Base-by-base conservation (phyloP, 75 land plant genomes). In the Pinus tabuliformis region DNA sequence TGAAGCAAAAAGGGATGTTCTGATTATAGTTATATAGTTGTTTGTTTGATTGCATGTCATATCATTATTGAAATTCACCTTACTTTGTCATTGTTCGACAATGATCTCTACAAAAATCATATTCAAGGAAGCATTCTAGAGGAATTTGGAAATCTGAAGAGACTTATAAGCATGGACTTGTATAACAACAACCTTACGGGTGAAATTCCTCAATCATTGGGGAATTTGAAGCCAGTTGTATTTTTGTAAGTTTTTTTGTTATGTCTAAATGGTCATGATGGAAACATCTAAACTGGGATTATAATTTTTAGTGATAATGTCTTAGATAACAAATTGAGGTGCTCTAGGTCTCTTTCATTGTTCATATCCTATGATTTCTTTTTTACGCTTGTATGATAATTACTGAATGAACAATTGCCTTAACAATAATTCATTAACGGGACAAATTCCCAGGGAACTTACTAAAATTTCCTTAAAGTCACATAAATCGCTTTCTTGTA, bases 41-140 rank as follows among this genome's bases (percentile, higher is more conserved):
- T 42, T 42, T 68, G 52, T 30, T 30, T 30, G 6, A 68, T 42
- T 2, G 52, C 22, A 18, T 33, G 42, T 20, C 49, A 12, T 20
- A 68, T n/a, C 24, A 37, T 8, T 68, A 20, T 42, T 66, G 3
- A 39, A 68, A 42, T 1, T 37, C 42, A 42, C 11, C 1, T 37
- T 17, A 18, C 17, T 36, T 6, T 61, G 1, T 64, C 14, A 42
- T 57, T 72, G 39, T 39, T 16, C 49, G 81, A 63, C 86, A 96
- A 97, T 85, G 99, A 97, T 80, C 86, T 97, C 3, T 97, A 92
- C 86, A 97, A 91, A 81, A 97, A 95, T 78, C 95, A 88, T 73
- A 83, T 97, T 63, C 85, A 86, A 75, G 99, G 98, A 22, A 82
- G 86, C 52, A 92, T 97, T 42, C 98, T 93, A 14, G 58, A 74